Evolutionary conservation across 257 asterid genomes (phyloP), one percentile per base, ranked within the genome.

Genomic region (Leptodermis oblonga): DNA sequence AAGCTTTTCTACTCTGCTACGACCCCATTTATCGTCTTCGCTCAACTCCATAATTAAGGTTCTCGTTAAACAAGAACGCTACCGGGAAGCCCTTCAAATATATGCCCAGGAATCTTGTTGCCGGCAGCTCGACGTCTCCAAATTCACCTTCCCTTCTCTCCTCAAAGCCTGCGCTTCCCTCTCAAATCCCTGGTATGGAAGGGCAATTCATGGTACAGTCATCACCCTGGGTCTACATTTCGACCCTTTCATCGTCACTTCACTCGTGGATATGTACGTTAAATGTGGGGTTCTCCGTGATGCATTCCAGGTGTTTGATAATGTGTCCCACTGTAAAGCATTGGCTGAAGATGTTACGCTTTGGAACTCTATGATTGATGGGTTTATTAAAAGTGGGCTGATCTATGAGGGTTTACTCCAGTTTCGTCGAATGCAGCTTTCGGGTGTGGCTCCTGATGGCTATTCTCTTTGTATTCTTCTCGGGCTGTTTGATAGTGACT

Each of bases 311-410:
- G 71, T 93, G 95, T 93, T 93, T 62, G 97, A 90, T 51, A 72
- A 81, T 42, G 23, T 84, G 87, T 71, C 85, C 7, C 75, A 80
- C 0, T 55, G 86, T 42, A 83, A 80, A 39, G 66, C 55, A 48
- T 71, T 79, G 61, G 45, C 67, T 62, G 81, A 41, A 48, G 97
- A 93, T 73, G 92, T 82, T 28, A 91, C 92, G 7, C 65, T 90
- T 30, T 93, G 96, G 97, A 93, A 93, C 73, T 80, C 95, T 22
- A 83, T 90, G 86, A 74, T 90, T 58, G 87, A 88, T 76, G 96
- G 97, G 73, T 81, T 70, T 72, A 70, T 80, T 42, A 87, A 80
- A 73, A 78, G 74, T 63, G 88, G 84, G 56, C 45, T 79, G 20
- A 59, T 78, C 34, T 75, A 80, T 26, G 86, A 81, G 67, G 90